Evolutionary conservation across 2,329 filamentous ascomycete genomes (phyloP), one percentile per base, ranked within the genome.

Genomic region (Fusarium compactum): DNA sequence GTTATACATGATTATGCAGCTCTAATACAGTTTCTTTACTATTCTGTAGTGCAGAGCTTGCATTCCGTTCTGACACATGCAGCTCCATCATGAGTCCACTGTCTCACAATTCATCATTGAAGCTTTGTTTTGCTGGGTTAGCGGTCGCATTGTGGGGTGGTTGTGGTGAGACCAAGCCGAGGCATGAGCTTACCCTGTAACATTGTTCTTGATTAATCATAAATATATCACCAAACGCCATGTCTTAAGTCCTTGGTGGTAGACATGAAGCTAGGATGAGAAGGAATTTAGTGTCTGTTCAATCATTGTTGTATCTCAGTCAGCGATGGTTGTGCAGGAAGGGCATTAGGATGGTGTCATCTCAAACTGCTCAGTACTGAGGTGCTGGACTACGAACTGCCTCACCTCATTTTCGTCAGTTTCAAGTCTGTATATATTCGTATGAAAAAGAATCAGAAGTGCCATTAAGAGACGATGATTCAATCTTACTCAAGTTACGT

Each of bases 111-210:
- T 14, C 25, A 41, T 15, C 18, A 18, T 41, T 27, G 14, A 27
- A 18, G 24, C 10, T 10, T 16, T 24, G 16, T 30, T 22, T 20
- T 32, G 10, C 20, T 20, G 32, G 34, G 22, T 16, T 38, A 25
- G 58, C 4, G 20, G 20, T 53, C 30, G 22, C 29, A 54, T 50
- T 46, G 52, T 62, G 43, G 59, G 56, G 65, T 22, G 24, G 6
- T 12, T 34, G 45, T 18, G 29, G 38, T 32, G 10, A 52, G 24
- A 10, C 29, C 24, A 24, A 25, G 47, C 47, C 46, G n/a, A 51
- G 65, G 45, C 34, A 58, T 41, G 18, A 14, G n/a, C 18, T 38
- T 68, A 68, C 65, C 65, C 65, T 68, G 27, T 40, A 64, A 22
- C 24, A n/a, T 18, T 20, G 3, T 40, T 8, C 30, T n/a, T 22